Evolutionary conservation across 805 yeast species (phyloP), one percentile per base, ranked within the genome.

Genomic region (Lachancea sp.): DNA sequence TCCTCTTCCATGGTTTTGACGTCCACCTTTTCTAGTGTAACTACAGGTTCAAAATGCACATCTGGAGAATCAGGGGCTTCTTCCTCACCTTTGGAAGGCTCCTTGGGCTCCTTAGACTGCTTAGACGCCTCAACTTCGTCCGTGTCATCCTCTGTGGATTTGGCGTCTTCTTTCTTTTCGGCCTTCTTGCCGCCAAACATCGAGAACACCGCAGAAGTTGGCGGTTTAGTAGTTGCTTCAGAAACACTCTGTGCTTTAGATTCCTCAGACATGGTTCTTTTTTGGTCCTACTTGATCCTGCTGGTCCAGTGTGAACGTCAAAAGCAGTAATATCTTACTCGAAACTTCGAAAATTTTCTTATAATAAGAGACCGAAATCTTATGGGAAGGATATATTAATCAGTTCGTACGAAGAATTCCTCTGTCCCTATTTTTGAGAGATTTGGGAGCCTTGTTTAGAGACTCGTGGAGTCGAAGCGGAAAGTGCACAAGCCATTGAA

Each of bases 41-140:
- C 97, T 49, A 92, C 71, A 38, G 98, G 98, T 71, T 90, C 97
- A 56, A 92, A 92, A 65, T 92, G 96, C 47, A 92, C 90, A 55
- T 67, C 71, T 43, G 67, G 67, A 11, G 59, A 55, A 45, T 64
- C 69, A 33, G 64, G 64, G 29, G 57, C 67, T 38, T 69, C 68
- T 18, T 69, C 71, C 34, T 66, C 65, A 20, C 51, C 48, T 20
- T 28, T 28, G 16, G 17, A 8, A 18, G 18, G 11, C 16, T 48
- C 51, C 25, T 56, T 52, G 19, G 54, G 54, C 41, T 54, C 54
- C 24, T 52, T 50, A 8, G 23, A 49, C 49, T n/a, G 54, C 24
- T 52, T 50, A 8, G 23, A 49, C 49, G 11, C 47, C 50, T 34
- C 16, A 8, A 13, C 71, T 34, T 66, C 65, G 23, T 50, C 48